Evolutionary conservation across 1,284 basidiomycete species (phyloP).

Genomic region (Peniophora sp.): DNA sequence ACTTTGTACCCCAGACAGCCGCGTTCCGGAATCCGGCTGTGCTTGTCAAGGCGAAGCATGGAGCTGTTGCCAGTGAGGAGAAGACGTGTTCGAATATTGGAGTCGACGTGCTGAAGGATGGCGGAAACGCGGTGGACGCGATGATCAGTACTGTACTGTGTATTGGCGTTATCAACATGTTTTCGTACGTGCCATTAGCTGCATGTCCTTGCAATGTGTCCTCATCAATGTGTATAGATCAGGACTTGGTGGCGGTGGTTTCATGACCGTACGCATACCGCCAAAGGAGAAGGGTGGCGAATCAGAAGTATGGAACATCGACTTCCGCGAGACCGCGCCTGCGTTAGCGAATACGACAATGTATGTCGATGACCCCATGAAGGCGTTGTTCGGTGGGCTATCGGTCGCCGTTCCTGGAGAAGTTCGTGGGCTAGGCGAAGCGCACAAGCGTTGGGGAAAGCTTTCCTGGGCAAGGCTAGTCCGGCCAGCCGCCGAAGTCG

Average conservation of each 20-base stretch:
- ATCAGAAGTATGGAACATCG: conserved; percentile 68
- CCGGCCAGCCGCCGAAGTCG: conserved; percentile 66
- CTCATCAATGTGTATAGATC: conserved; percentile 35
- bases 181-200: conserved; percentile 48
- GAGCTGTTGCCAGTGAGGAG: conserved; percentile 86
- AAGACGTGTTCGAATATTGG: conserved; percentile 79
- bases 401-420: conserved; percentile 84
- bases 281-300: conserved; percentile 29
- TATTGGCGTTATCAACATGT: conserved; percentile 83
- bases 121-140: conserved; percentile 90
- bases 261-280: conserved; percentile 83
- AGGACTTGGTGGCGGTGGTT: conserved; percentile 88
- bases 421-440: conserved; percentile 74
- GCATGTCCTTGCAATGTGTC: neutral
- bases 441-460: conserved; percentile 72
- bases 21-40: conserved; percentile 60
- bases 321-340: conserved; percentile 88
- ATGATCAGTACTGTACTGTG: conserved; percentile 78
- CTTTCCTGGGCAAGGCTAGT: conserved; percentile 76
- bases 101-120: conserved; percentile 65
- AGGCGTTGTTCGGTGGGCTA: conserved; percentile 69
- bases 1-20: neutral
- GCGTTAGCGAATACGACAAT: conserved; percentile 65
- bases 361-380: conserved; percentile 49
- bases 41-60: conserved; percentile 63